Base-by-base conservation (phyloP, 2,329 filamentous ascomycete species). In the Colletotrichum incanum region DNA sequence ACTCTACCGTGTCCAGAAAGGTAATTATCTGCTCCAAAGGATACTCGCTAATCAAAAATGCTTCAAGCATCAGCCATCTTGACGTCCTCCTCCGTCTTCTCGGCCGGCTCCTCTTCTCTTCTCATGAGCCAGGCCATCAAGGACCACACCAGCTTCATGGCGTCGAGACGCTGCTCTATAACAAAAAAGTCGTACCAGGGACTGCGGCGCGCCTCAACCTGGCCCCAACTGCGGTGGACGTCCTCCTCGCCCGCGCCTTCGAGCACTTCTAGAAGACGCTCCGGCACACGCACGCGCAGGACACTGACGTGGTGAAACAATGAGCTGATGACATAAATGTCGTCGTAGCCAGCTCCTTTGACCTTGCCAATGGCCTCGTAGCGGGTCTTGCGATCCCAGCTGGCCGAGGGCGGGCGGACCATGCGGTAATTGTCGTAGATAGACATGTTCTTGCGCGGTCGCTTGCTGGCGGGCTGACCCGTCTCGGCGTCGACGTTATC, bases 361-460 rank as follows among this genome's bases (percentile, higher is more conserved):
- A 79, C 78, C 73, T 86, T 87, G 6, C 90, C 90, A 69, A 92
- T 88, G 28, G 89, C 84, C 72, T 84, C 80, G 77, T 92, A 92
- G 43, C 84, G 83, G 39, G 87, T 85, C 80, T 90, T 91, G 70
- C 83, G 84, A 76, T 92, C 90, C 90, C 90, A 92, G 28, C 85
- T 87, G 8, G 85, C 81, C 12, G 87, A 80, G 0, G 90, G 90
- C 11, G 87, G 88, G 2, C 88, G 85, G 55, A 92, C 83, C 84
- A 89, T 91, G 68, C 90, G 86, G 80, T 92, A 92, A 75, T 85
- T 88, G 77, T 92, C 90, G 77, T 92, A 92, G 58, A 91, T 85
- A 73, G 85, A 86, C 78, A 89, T 80, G 63, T 84, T 89, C 78
- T 88, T 90, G 71, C 88, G 86, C 47, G 86, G 80, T 73, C 86